Percentiles rank a stretch among this genome's conserved stretches.
Evolutionary conservation across 148 eudicot genomes (phyloP).

Genomic region (Camellia granthamiana): DNA sequence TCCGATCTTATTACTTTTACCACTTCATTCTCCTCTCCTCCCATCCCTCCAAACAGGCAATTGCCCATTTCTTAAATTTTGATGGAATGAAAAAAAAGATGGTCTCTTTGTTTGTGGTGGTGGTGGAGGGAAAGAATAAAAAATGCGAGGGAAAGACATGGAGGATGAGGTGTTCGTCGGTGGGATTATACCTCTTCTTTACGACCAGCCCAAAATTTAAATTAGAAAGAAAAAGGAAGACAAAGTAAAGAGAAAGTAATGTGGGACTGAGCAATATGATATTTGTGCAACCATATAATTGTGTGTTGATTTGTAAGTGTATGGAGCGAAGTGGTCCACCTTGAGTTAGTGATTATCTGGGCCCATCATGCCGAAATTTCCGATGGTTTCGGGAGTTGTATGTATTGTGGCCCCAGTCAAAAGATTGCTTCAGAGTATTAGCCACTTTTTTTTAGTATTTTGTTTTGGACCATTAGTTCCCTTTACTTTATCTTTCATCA

Average conservation of each 20-base stretch:
- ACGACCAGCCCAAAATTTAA: constrained; percentile 12
- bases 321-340: too few relatives aligned
- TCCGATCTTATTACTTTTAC: constrained; percentile 61
- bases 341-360: too few relatives aligned
- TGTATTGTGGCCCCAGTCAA: too few relatives aligned
- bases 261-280: too few relatives aligned
- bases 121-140: constrained; percentile 15
- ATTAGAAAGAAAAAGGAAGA: not conserved
- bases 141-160: constrained; percentile 30
- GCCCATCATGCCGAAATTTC: too few relatives aligned
- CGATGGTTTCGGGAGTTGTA: too few relatives aligned
- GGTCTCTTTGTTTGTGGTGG: not conserved
- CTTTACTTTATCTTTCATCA: too few relatives aligned
- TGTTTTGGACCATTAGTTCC: too few relatives aligned
- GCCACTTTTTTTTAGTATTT: too few relatives aligned
- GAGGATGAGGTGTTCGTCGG: constrained; percentile 24
- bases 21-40: constrained; percentile 27
- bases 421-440: too few relatives aligned
- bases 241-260: not conserved
- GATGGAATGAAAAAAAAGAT: not conserved
- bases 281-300: too few relatives aligned
- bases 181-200: constrained; percentile 22
- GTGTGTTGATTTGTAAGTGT: too few relatives aligned
- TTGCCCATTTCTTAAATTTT: constrained; percentile 53
- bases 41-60: constrained; percentile 59